These are phyloP conservation scores for Euphorbia corollata DNA, from an alignment of 441 rosid species.

Conservation along the genomic window DNA sequence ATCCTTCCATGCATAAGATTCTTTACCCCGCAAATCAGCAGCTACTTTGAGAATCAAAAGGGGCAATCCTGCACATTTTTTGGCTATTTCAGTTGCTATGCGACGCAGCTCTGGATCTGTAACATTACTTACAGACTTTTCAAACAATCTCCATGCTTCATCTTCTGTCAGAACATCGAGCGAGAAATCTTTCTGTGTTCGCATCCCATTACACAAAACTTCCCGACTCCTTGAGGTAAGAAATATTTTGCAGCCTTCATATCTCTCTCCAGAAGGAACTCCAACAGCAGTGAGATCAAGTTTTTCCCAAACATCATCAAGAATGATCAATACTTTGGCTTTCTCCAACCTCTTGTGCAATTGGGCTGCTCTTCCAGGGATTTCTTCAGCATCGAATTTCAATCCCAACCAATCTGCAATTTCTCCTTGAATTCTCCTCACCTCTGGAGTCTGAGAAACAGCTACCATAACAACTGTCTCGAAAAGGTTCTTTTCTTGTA, in stretches of 20 bases:
- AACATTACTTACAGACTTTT: neutral
- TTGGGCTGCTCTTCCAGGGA: constrained; percentile 15
- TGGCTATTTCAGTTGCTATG: constrained; percentile 1
- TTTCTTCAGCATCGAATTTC: constrained; percentile 9
- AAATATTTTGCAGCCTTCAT: neutral
- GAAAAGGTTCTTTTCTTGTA: neutral
- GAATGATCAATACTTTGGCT: constrained; percentile 14
- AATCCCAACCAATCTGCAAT: constrained; percentile 12
- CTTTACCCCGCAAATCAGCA: neutral
- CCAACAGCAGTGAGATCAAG: neutral
- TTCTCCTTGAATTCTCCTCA: neutral
- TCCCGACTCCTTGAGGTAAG: neutral
- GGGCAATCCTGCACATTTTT: neutral
- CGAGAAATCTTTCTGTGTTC: neutral
- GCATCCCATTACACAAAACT: neutral
- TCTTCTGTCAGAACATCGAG: neutral
- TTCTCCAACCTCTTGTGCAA: constrained; percentile 8
- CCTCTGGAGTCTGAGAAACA: neutral
- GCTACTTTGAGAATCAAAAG: neutral
- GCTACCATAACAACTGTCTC: neutral
- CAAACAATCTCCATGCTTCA: constrained; percentile 9
- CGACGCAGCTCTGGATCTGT: neutral
- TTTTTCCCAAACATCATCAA: constrained; percentile 7
- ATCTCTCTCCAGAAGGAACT: neutral
- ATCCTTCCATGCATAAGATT: neutral